phyloP scores from a whole-genome alignment of 108 stramenopile genomes.

The Cyclotella baltica region DNA sequence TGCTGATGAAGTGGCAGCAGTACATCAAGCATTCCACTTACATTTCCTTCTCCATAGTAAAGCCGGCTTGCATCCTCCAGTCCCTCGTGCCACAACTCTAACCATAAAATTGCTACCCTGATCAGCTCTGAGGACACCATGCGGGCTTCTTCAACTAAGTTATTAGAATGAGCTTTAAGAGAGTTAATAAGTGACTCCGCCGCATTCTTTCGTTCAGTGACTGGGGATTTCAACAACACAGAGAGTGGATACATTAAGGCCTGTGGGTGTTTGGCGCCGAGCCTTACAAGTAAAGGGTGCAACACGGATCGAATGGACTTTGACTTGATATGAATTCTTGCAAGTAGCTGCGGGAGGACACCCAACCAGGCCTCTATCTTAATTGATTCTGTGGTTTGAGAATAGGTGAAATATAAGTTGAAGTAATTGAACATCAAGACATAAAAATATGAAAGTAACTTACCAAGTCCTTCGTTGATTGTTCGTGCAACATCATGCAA shows the following conservation, averaged over 20 bases:
- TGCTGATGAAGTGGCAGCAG: slow-evolving; percentile 86
- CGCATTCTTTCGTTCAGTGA: slow-evolving; percentile 84
- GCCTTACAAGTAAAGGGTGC: slow-evolving; percentile 87
- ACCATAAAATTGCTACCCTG: slow-evolving; percentile 99
- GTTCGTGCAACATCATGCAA: slow-evolving; percentile 74
- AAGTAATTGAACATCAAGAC: background rate
- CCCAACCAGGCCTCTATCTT: slow-evolving; percentile 96
- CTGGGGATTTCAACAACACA: slow-evolving; percentile 92
- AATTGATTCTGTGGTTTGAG: slow-evolving; percentile 42
- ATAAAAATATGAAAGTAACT: background rate
- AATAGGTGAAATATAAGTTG: background rate
- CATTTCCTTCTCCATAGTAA: slow-evolving; percentile 95
- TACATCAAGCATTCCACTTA: slow-evolving; percentile 91
- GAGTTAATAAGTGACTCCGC: slow-evolving; percentile 92
- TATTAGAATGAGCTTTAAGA: slow-evolving; percentile 82
- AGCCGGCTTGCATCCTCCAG: slow-evolving; percentile 95
- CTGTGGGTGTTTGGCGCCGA: slow-evolving; percentile 94
- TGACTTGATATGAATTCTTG: slow-evolving; percentile 94
- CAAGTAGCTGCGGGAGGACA: slow-evolving; percentile 98
- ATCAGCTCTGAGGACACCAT: slow-evolving; percentile 97
- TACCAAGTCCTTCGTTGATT: slow-evolving; percentile 76
- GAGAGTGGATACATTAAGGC: slow-evolving; percentile 98
- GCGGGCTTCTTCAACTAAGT: slow-evolving; percentile 93
- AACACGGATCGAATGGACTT: slow-evolving; percentile 81
- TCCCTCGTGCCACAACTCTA: slow-evolving; percentile 98